Percentiles rank a stretch among this genome's conserved stretches.
phyloP scores from a whole-genome alignment of 164 flowering plant genomes.

The Aristolochia fimbriata region DNA sequence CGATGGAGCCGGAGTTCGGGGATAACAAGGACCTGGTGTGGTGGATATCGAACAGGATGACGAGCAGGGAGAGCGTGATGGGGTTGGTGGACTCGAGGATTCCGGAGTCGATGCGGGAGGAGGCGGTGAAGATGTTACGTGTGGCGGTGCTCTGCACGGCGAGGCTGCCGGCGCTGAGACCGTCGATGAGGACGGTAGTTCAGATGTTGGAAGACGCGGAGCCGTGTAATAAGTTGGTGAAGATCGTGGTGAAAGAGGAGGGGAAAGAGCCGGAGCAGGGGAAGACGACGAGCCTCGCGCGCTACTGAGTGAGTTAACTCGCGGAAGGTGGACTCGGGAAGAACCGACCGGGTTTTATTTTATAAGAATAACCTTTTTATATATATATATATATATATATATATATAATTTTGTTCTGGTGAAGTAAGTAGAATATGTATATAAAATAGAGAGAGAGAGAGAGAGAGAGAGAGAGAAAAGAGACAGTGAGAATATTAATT shows the following conservation, averaged over 20 bases:
- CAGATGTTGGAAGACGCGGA: slow-evolving; percentile 64
- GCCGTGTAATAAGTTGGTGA: slow-evolving; percentile 10
- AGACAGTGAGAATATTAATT: no score
- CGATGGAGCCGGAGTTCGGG: slow-evolving; percentile 50
- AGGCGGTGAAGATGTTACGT: slow-evolving; percentile 43
- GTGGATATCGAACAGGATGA: slow-evolving; percentile 35
- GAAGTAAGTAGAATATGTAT: no score
- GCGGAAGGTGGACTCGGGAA: no score
- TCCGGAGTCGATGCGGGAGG: slow-evolving; percentile 24
- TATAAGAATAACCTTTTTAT: no score
- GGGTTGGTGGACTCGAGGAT: slow-evolving; percentile 39
- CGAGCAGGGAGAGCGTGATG: slow-evolving; percentile 19
- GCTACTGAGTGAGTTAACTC: no score
- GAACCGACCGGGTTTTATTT: no score
- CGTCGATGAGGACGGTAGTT: slow-evolving; percentile 72
- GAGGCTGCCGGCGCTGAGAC: slow-evolving; percentile 45
- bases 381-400: no score
- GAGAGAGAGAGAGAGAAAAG: no score
- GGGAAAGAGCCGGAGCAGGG: background rate
- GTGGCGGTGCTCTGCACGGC: slow-evolving; percentile 53
- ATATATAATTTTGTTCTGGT: no score
- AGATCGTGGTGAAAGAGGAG: background rate
- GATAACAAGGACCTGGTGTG: slow-evolving; percentile 56
- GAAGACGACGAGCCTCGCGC: background rate
- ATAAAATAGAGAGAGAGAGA: no score